Percentiles rank a stretch among this genome's conserved stretches.
These are phyloP conservation scores for Candolleomyces aberdarensis DNA, from an alignment of 768 basidiomycete genomes.

Conservation along the genomic window DNA sequence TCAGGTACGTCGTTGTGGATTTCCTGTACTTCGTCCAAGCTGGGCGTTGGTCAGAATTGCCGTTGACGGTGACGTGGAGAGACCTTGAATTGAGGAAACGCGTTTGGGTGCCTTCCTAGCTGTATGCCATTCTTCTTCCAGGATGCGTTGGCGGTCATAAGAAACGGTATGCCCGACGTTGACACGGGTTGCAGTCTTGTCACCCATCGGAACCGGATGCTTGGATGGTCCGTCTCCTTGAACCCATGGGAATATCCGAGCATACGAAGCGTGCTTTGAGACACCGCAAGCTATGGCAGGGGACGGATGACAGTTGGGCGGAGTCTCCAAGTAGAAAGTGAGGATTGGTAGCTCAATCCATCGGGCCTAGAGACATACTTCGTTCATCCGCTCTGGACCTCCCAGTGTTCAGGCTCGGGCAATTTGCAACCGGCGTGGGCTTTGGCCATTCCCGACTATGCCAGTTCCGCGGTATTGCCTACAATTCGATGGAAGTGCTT, in stretches of 20 bases:
- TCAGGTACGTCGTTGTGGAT: slow-evolving; percentile 26
- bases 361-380: slow-evolving; percentile 71
- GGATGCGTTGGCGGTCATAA: slow-evolving; percentile 82
- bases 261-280: slow-evolving; percentile 85
- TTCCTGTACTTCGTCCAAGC: slow-evolving; percentile 89
- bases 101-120: slow-evolving; percentile 57
- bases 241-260: slow-evolving; percentile 92
- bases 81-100: slow-evolving; percentile 93
- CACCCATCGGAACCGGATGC: slow-evolving; percentile 72
- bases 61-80: slow-evolving; percentile 88
- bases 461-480: slow-evolving; percentile 52
- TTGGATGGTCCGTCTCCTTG: slow-evolving; percentile 47
- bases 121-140: slow-evolving; percentile 82
- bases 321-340: slow-evolving; percentile 91
- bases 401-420: slow-evolving; percentile 48
- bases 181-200: slow-evolving; percentile 49
- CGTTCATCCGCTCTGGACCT: slow-evolving; percentile 80
- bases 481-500: slow-evolving; percentile 91
- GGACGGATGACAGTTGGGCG: slow-evolving; percentile 78
- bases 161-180: slow-evolving; percentile 95
- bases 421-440: slow-evolving; percentile 49
- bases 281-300: slow-evolving; percentile 89
- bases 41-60: slow-evolving; percentile 94
- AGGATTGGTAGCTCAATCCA: slow-evolving; percentile 78
- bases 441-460: slow-evolving; percentile 74